Base-by-base conservation (phyloP, 2,329 filamentous ascomycete species). In the Fusarium zealandicum region DNA sequence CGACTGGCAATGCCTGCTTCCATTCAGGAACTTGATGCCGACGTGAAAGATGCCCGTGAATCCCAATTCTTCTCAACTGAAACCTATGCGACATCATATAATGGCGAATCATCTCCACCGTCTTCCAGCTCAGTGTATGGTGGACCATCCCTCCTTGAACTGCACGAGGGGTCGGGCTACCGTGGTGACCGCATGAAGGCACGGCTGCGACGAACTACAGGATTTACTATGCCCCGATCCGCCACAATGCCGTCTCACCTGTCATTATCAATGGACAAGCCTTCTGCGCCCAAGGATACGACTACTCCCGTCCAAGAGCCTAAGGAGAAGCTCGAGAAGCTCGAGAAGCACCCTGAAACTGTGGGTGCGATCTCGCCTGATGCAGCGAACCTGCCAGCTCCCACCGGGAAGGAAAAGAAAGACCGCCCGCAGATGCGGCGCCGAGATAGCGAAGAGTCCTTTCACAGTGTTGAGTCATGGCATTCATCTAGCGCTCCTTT, bases 401-500 rank as follows among this genome's bases (percentile, higher is more conserved):
- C 46, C 10, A 20, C 20, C 12, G 27, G 42, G 5, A 51, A 54
- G 20, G n/a, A n/a, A n/a, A 42, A 47, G 4, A 50, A 28, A 25
- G 40, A 27, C 3, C 42, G 53, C n/a, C 28, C 38, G 6, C 51
- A 50, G 31, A 49, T 56, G 18, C 54, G 35, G 36, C 59, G 56
- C 13, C 58, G 54, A 42, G 57, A 59, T 18, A 66, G 64, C 12
- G 70, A 77, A 13, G 82, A 83, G 45, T 84, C 83, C 1, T 84
- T 85, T 57, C 80, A 82, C 63, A 82, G 78, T 50, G 73, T 78
- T 5, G 75, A 81, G 54, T 81, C 81, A 8, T 82, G 80, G 80
- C 75, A 80, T 57, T 79, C 80, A 72, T 77, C 53, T 13, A 35
- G 22, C 7, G 53, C 44, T n/a, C 46, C 59, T 20, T 69, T 78